Base-by-base conservation (phyloP, 768 basidiomycete genomes). In the Hygrophorus pudorinus region DNA sequence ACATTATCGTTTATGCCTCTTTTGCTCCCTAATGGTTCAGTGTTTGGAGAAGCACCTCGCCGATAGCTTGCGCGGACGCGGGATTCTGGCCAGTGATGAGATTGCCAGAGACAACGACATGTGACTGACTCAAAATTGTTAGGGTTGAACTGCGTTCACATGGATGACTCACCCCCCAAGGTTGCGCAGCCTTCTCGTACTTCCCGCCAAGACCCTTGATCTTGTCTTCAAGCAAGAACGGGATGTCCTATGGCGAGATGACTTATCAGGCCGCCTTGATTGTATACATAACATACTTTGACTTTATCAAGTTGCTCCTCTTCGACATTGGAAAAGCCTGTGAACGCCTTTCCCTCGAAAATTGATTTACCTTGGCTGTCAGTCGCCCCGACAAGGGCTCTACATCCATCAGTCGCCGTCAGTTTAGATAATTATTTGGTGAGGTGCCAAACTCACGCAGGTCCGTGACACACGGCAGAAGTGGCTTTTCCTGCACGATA, bases 391-490 rank as follows among this genome's bases (percentile, higher is more conserved):
- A 79, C 73, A 16, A 87, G 67, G 2, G 81, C 82, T n/a, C 76
- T 73, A 27, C 8, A 29, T 6, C 16, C 8, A 29, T 6, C 16
- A 16, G 18, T 35, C 33, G 9, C 17, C 9, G 7, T 48, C 5
- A 20, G 30, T 20, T 8, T 33, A 20, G 30, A 35, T 29, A 28
- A 24, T 12, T 44, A 42, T n/a, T 24, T 18, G 2, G 14, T 29
- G 24, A 20, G 28, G 8, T 21, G 5, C 6, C 18, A 24, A 35
- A 67, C 76, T 56, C 51, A 81, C 72, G 75, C 82, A 41, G 85
- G 76, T 12, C 85, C 87, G 62, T 89, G 87, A 66, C 87, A 89
- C 18, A 90, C 85, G 2, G 83, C 83, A 3, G 78, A 53, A 5
- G 77, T 73, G 48, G 81, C 61, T 63, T 85, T 88, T 36, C 76